phyloP scores from a whole-genome alignment of 495 filamentous ascomycete genomes.

The Staphylotrichum tortipilum region DNA sequence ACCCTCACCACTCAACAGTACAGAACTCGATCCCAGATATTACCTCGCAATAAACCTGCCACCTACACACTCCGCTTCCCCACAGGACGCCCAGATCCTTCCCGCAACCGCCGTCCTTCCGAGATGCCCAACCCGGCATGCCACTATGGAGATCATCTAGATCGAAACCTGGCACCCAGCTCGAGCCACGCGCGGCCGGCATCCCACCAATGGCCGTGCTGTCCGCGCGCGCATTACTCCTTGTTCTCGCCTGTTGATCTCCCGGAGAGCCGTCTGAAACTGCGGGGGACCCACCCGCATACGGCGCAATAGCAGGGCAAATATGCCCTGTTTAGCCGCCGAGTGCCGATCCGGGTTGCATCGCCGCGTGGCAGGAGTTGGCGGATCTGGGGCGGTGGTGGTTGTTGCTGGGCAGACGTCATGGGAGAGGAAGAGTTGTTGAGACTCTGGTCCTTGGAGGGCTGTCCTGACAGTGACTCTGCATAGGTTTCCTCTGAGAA shows the following conservation, averaged over 20 bases:
- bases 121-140: neutral
- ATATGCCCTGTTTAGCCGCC: neutral
- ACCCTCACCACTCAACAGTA: too few species aligned
- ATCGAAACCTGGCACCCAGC: neutral
- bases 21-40: neutral
- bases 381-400: too few species aligned
- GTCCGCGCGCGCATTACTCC: neutral
- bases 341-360: neutral
- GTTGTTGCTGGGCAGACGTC: neutral
- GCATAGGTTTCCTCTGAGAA: too few species aligned
- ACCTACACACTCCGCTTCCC: too few species aligned
- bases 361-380: neutral
- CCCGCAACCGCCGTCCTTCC: neutral
- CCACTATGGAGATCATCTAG: slow-evolving; percentile 1
- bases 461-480: too few species aligned
- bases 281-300: neutral
- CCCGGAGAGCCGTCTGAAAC: slow-evolving; percentile 12
- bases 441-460: too few species aligned
- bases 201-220: slow-evolving; percentile 5
- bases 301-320: neutral
- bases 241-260: slow-evolving; percentile 1
- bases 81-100: neutral
- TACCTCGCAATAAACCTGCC: neutral
- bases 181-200: neutral
- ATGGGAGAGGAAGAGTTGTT: too few species aligned